Base-by-base conservation (phyloP, 352 stramenopile species). In the Phytophthora cajani region DNA sequence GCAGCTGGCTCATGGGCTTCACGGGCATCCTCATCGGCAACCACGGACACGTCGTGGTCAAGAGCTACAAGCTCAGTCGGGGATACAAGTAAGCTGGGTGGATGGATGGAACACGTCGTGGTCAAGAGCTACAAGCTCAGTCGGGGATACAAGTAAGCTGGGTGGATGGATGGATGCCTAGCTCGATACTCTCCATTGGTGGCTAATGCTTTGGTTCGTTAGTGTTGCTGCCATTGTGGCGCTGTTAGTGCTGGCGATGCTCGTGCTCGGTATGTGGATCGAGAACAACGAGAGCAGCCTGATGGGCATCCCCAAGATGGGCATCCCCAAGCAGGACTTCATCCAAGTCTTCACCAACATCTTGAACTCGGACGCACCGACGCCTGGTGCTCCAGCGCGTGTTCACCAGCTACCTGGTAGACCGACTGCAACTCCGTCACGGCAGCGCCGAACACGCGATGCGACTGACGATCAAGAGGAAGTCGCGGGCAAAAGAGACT, bases 281-380 rank as follows among this genome's bases (percentile, higher is more conserved):
- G 86, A 93, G 58, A 91, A 92, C 74, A 93, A 93, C 59, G 75
- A 93, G 16, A 93, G 86, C 67, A 76, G 75, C 5, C 49, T 92
- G 21, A 62, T 91, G 16, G 84, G 82, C 5, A 78, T 93, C 10
- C 81, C 82, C 2, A 92, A 84, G 52, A 62, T 91, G 16, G 84
- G 82, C 5, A 78, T 93, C 10, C 81, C 82, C 2, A 92, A 84
- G 52, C 64, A 64, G 42, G 86, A 93, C 49, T 93, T 85, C 50
- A 67, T 90, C 23, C 62, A 89, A 9, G 84, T 93, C 9, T 75
- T 93, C 3, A 64, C 65, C 27, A 89, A 85, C 44, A 94, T 94
- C 57, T 62, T 93, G n/a, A 65, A 66, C 33, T 85, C 82, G 0
- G 72, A 88, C 23, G 65, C 72, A 10, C 42, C 64, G 7, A 67